Evolutionary conservation across 768 basidiomycete species (phyloP), one percentile per base, ranked within the genome.

Genomic region (Thelephora aurantiotincta): DNA sequence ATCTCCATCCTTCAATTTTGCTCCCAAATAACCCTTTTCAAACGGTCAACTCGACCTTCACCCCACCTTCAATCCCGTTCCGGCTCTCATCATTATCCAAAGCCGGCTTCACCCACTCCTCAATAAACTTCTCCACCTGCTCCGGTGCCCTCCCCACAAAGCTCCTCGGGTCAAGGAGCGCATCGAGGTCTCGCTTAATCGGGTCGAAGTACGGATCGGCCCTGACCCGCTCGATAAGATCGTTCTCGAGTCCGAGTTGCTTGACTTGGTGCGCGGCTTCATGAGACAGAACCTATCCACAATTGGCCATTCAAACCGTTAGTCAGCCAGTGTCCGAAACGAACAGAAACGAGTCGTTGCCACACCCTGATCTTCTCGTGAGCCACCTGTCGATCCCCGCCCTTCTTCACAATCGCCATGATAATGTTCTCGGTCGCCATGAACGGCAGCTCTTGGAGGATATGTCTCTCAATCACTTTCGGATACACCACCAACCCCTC

Each of bases 361-460:
- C 38, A 51, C 52, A 87, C 85, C 50, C 94, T 71, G 59, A 97
- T 92, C 67, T 88, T 86, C 66, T 98, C 96, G 61, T 99, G 96
- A 6, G 89, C 90, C 65, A 90, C 91, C 61, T 98, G 96, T 33
- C 96, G 75, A 64, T 98, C 93, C 0, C 93, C 94, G 19, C 90
- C 90, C 44, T 77, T 79, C 65, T 88, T 96, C 52, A 98, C 96
- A 36, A 98, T 78, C 1, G 91, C 92, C 96, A 99, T 98, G 67
- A 99, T 99, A 65, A 99, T 75, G 63, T 99, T 98, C 65, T 99
- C 96, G 1, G 96, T 99, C 3, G 94, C 92, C 96, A 99, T 98
- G 75, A 99, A 98, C 1, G 96, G 96, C 33, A 99, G 74, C 63
- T 99, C 96, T 63, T 97, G 89, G 2, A 80, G 64, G 62, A 99